Conservation (phyloP, 371 early-diverging fungal genomes). For the Dipsacomyces acuminosporus region DNA sequence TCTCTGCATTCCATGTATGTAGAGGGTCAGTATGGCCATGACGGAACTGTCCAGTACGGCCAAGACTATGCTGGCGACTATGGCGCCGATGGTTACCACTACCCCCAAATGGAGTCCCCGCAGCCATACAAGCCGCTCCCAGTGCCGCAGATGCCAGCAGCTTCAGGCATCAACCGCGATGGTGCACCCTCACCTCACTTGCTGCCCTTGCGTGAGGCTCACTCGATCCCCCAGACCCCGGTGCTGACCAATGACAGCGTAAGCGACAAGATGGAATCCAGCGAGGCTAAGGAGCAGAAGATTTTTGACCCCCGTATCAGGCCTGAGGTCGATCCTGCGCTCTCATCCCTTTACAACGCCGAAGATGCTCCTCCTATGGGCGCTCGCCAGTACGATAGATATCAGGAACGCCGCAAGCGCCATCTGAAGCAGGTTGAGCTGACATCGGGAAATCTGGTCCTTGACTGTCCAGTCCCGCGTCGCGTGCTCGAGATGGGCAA, state of each 20-base stretch:
- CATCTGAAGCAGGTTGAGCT: constrained; percentile 53
- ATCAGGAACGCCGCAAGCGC: constrained; percentile 54
- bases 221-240: constrained; percentile 35
- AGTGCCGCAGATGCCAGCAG: constrained; percentile 18
- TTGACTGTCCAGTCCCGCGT: constrained; percentile 64
- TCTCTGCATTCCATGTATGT: too few relatives aligned
- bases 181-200: constrained; percentile 4
- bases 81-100: constrained; percentile 6
- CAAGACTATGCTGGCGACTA: constrained; percentile 15
- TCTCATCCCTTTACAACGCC: constrained; percentile 47
- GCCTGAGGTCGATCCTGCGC: constrained; percentile 42
- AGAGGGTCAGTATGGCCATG: constrained; percentile 29
- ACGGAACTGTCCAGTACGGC: constrained; percentile 8
- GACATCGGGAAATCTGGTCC: constrained; percentile 63
- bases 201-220: constrained; percentile 35
- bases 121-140: constrained; percentile 42
- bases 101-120: constrained; percentile 8
- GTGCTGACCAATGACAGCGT: constrained; percentile 30
- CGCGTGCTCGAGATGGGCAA: constrained; percentile 54
- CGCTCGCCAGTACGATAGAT: constrained; percentile 51
- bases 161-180: background rate
- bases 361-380: constrained; percentile 47
- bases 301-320: constrained; percentile 47
- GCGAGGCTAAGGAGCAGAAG: background rate
- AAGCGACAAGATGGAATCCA: constrained; percentile 9